These are phyloP conservation scores for Aegilops bicornis DNA, from an alignment of 176 grass and related monocot species.

Conservation along the genomic window DNA sequence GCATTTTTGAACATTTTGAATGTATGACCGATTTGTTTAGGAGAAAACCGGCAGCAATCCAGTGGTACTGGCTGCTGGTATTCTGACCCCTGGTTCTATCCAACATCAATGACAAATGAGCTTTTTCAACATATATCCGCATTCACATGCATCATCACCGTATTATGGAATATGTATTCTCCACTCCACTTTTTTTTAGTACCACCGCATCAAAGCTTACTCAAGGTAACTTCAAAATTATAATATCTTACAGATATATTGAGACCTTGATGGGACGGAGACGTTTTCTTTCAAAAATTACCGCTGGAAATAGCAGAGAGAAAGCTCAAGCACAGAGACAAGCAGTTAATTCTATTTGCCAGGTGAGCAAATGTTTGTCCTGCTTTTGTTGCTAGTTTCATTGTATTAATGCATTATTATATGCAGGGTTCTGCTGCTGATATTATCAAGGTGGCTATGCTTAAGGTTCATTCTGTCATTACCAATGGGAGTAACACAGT, in stretches of 20 bases:
- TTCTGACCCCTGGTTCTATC: conserved; percentile 1
- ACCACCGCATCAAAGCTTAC: not conserved
- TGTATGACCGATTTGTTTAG: not conserved
- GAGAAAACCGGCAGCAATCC: not conserved
- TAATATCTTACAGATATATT: conserved; percentile 62
- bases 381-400: conserved; percentile 14
- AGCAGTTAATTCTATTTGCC: conserved; percentile 97
- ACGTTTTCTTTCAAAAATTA: conserved; percentile 90
- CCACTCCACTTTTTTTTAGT: not conserved
- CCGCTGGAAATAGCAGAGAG: conserved; percentile 62
- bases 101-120: not conserved
- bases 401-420: not conserved
- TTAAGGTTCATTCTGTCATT: conserved; percentile 84
- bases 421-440: conserved; percentile 87
- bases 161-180: conserved; percentile 16
- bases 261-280: conserved; percentile 93
- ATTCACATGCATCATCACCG: not conserved
- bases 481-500: conserved; percentile 19
- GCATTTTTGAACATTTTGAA: not conserved
- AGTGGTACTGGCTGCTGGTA: not conserved
- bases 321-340: conserved; percentile 99
- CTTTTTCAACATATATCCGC: not conserved
- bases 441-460: conserved; percentile 95
- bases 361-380: conserved; percentile 47
- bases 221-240: not conserved